These are phyloP conservation scores for Periconia sp. DNA, from an alignment of 2,329 filamentous ascomycete genomes.

Conservation along the genomic window DNA sequence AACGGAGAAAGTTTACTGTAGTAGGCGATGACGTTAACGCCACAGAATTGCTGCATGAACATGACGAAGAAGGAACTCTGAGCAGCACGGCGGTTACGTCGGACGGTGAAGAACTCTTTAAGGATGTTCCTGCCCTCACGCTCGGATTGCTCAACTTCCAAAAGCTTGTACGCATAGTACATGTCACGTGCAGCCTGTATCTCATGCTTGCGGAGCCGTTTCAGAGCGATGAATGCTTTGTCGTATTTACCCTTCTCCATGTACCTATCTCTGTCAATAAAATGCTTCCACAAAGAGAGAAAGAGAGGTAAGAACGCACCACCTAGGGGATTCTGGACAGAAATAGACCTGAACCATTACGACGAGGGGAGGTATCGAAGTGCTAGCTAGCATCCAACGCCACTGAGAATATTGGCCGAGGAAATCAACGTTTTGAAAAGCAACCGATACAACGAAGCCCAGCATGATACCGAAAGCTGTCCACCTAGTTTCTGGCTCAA, in stretches of 20 bases:
- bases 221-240: constrained; percentile 39
- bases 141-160: constrained; percentile 38
- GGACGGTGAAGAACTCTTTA: constrained; percentile 36
- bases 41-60: constrained; percentile 42
- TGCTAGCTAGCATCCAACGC: constrained; percentile 37
- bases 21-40: constrained; percentile 33
- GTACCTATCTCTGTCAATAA: constrained; percentile 17
- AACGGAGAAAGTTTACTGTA: constrained; percentile 11
- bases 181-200: constrained; percentile 59
- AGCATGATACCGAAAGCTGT: constrained; percentile 35
- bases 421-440: constrained; percentile 28
- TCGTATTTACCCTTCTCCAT: constrained; percentile 40
- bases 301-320: constrained; percentile 17
- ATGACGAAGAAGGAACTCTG: constrained; percentile 38
- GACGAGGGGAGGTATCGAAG: constrained; percentile 31
- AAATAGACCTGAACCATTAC: constrained; percentile 36
- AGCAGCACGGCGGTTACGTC: constrained; percentile 37
- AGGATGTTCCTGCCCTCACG: constrained; percentile 35
- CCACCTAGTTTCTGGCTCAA: background rate
- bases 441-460: constrained; percentile 35
- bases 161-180: constrained; percentile 51
- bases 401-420: constrained; percentile 29
- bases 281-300: background rate
- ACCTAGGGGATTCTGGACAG: constrained; percentile 33
- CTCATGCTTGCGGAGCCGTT: constrained; percentile 56